Evolutionary conservation across 495 filamentous ascomycete species (phyloP), one percentile per base, ranked within the genome.

Genomic region (Aspergillus indologenus): DNA sequence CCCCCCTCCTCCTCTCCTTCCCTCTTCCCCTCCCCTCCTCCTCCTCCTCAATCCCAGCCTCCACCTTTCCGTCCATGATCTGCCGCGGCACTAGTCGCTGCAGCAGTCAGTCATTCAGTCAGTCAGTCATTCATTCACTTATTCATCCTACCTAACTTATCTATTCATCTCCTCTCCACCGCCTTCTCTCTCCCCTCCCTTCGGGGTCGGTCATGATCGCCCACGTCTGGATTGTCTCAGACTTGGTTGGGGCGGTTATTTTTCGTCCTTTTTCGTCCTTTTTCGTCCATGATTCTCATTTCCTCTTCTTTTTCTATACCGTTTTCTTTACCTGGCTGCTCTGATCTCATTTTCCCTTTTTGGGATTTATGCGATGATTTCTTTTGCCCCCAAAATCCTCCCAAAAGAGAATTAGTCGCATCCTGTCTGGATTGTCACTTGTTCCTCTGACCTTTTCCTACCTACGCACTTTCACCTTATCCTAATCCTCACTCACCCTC

Each of bases 21-120:
- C 34, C 61, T 56, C 56, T 40, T 11, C 7, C 12, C 34, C 59
- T 56, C 64, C 64, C 61, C 63, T 58, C 65, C 59, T 64, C 26
- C 34, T 14, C 34, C 34, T 11, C 34, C 12, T 4, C 26, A 29
- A 29, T 29, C 26, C 65, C 56, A 51, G 48, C 55, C 65, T 60
- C 61, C 65, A 63, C 62, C 53, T 59, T 57, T 66, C 58, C 9
- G 51, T 63, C 53, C 56, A 65, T 65, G 65, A 68, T 68, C 65
- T 65, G 54, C 62, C 59, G 56, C 49, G 45, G 57, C 54, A 68
- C 52, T 61, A 63, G 54, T 60, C 55, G 54, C 51, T 49, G 57
- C 54, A 64, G 67, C 67, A 68, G 65, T 65, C 62, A 61, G 59
- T 71, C 68, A 18, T 29, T 29, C 26, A 29, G 3, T 29, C 26